phyloP scores from a whole-genome alignment of 2,329 filamentous ascomycete genomes.

The Ceratocystis cacaofunesta region DNA sequence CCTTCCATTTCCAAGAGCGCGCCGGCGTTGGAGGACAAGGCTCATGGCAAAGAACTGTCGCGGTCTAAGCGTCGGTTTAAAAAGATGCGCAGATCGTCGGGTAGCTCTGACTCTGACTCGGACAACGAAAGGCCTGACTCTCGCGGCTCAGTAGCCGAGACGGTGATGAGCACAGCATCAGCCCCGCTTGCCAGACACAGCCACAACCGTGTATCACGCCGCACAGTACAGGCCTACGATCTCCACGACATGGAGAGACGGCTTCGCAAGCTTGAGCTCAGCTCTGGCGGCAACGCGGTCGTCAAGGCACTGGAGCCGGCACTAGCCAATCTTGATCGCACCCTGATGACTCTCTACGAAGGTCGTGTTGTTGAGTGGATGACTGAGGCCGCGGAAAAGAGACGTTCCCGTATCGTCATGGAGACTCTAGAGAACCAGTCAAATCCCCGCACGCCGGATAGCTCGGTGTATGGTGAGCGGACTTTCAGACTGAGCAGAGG shows the following conservation, averaged over 20 bases:
- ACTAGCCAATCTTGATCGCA: constrained; percentile 30
- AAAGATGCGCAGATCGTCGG: not conserved
- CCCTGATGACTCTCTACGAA: constrained; percentile 21
- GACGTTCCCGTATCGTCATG: constrained; percentile 11
- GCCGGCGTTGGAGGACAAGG: not conserved
- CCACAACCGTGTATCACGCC: constrained; percentile 7
- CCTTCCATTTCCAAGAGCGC: not conserved
- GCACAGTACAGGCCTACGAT: constrained; percentile 21
- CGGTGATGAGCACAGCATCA: not conserved
- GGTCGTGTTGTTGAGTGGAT: constrained; percentile 16
- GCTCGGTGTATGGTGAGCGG: constrained; percentile 11
- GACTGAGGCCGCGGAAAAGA: constrained; percentile 13
- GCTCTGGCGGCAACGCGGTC: constrained; percentile 31
- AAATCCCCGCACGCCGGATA: constrained; percentile 11
- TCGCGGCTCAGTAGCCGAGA: constrained; percentile 6
- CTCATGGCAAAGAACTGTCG: not conserved
- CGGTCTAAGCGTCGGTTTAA: not conserved
- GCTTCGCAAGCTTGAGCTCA: constrained; percentile 30
- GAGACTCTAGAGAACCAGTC: constrained; percentile 10
- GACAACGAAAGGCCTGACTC: not conserved
- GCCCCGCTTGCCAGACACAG: constrained; percentile 17
- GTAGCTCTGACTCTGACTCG: not conserved
- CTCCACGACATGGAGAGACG: constrained; percentile 34
- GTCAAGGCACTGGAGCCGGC: constrained; percentile 31
- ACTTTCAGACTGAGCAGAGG: constrained; percentile 12